Base-by-base conservation (phyloP, 805 yeast species). In the Sporopachydermia quercuum region DNA sequence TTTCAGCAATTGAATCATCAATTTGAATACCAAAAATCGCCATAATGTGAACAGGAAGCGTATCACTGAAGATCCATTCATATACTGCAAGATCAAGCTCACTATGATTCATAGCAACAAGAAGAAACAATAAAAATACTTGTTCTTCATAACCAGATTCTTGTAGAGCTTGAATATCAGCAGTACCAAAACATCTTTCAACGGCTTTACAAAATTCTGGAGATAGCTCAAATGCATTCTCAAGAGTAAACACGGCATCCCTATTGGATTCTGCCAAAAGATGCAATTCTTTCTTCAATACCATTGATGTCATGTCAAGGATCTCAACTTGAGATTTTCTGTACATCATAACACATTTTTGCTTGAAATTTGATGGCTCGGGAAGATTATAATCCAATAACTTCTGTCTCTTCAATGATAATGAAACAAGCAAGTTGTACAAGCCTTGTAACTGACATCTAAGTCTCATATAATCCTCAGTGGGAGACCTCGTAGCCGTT, bases 81-180 rank as follows among this genome's bases (percentile, higher is more conserved):
- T 23, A 23, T 8, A 8, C n/a, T 23, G 8, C 30, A 8, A 23
- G n/a, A 8, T 8, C 30, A 23, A 23, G 8, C 8, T 23, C n/a
- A 23, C 30, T 8, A n/a, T 23, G 8, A n/a, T 23, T 23, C 30
- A 23, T 23, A 8, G 30, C 30, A 8, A 23, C n/a, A 23, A 23
- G 19, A 4, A 42, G 15, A 14, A 43, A 43, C 3, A 46, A 36
- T 4, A 44, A 30, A 4, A 46, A 37, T 18, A 43, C 34, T 16
- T 41, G 46, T 18, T 46, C 49, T 4, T 43, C 47, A 2, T 18
- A 19, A n/a, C 19, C 41, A 8, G 18, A 19, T 13, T 41, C 47
- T n/a, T 30, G 36, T 16, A 46, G 35, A 3, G 35, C 41, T 4
- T 38, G 15, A 3, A 43, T 30, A 16, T 43, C 46, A 3, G 18